Conservation (phyloP, 2,329 filamentous ascomycete genomes). For the Acarospora socialis region DNA sequence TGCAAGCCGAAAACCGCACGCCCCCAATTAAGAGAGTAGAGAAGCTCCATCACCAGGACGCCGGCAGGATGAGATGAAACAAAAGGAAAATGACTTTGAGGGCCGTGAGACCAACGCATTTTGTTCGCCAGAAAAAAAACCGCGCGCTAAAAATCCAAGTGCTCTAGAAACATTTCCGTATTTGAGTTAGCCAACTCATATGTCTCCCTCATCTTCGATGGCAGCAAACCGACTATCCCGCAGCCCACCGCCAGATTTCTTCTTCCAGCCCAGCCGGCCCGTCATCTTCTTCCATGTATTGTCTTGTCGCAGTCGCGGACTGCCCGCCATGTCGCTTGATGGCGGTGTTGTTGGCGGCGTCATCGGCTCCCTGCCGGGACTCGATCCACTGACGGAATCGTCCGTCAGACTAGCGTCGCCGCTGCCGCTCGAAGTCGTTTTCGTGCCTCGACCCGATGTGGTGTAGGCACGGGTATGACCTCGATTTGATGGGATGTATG, state of each 20-base stretch:
- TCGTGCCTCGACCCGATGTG: no score
- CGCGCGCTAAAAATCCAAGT: no score
- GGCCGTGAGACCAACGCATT: no score
- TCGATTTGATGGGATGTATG: constrained; percentile 3
- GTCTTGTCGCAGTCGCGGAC: constrained; percentile 11
- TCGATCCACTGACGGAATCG: constrained; percentile 11
- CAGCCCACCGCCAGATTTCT: constrained; percentile 13
- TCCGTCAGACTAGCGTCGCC: constrained; percentile 13
- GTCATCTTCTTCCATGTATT: constrained; percentile 15
- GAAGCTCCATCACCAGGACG: no score
- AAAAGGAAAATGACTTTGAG: no score
- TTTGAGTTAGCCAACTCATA: not conserved
- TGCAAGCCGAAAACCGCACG: no score
- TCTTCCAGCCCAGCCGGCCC: constrained; percentile 12
- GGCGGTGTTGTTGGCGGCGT: constrained; percentile 14
- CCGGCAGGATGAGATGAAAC: no score
- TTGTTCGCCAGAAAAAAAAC: no score
- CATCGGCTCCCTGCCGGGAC: constrained; percentile 13
- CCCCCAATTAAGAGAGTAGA: no score
- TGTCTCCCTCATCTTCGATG: constrained; percentile 6
- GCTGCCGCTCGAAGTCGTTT: constrained; percentile 9
- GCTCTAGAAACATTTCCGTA: no score
- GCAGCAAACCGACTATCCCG: constrained; percentile 12
- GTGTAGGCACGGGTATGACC: no score
- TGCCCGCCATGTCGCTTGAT: constrained; percentile 13